Evolutionary conservation across 208 protist genomes (phyloP).

Genomic region (Lotmaria passim): DNA sequence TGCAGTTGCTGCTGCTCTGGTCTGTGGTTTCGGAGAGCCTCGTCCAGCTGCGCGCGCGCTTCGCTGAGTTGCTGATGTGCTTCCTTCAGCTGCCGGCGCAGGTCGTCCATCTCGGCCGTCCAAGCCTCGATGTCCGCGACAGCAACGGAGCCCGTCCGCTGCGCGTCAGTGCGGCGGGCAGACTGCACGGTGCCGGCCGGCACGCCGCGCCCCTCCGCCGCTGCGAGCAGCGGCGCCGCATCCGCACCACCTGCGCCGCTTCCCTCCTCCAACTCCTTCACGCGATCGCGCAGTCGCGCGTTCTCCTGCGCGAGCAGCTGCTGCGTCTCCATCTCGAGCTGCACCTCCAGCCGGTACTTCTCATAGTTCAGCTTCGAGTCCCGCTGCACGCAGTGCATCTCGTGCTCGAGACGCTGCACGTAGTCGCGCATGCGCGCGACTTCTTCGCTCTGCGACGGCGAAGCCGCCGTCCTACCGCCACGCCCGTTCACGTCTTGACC

Average conservation of each 20-base stretch:
- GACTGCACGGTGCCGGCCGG: slow-evolving; percentile 1
- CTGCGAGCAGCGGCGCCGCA: background rate
- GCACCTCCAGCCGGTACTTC: slow-evolving; percentile 34
- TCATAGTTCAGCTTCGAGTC: slow-evolving; percentile 37
- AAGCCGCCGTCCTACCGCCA: too few relatives aligned
- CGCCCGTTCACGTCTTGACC: background rate
- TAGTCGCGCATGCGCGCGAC: slow-evolving; percentile 21
- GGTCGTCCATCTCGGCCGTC: slow-evolving; percentile 16
- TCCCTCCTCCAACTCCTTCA: slow-evolving; percentile 18
- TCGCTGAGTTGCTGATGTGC: slow-evolving; percentile 8
- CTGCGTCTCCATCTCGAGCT: slow-evolving; percentile 31
- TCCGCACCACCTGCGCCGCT: slow-evolving; percentile 1
- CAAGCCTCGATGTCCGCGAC: slow-evolving; percentile 9
- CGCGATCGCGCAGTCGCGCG: slow-evolving; percentile 22
- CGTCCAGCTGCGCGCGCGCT: background rate
- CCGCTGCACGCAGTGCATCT: slow-evolving; percentile 25
- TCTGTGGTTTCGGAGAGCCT: background rate
- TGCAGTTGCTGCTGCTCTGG: background rate
- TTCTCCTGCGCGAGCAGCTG: slow-evolving; percentile 37
- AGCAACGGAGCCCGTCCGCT: background rate
- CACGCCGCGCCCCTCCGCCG: too few relatives aligned
- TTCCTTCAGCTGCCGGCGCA: slow-evolving; percentile 2
- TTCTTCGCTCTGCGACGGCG: background rate
- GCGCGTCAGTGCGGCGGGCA: background rate
- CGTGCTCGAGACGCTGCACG: slow-evolving; percentile 36